Percentiles rank a stretch among this genome's conserved stretches.
phyloP scores from a whole-genome alignment of 257 asterid species.

The Nicotiana benthamiana region DNA sequence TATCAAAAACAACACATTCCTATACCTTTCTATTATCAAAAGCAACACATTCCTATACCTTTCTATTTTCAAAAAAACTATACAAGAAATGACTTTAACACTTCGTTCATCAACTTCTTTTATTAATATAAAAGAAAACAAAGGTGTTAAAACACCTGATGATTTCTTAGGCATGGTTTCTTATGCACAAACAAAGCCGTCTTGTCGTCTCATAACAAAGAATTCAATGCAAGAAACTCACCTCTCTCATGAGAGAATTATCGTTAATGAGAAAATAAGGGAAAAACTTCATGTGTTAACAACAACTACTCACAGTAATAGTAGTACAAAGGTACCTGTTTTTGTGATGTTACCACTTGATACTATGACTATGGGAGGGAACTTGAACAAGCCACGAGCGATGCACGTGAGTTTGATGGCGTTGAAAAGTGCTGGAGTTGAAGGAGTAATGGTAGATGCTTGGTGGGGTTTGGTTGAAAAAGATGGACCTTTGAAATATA shows the following conservation, averaged over 20 bases:
- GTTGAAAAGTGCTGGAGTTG: conserved; percentile 68
- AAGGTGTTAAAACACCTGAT: conserved; percentile 38
- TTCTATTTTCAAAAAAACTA: background rate
- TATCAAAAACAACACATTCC: conserved; percentile 23
- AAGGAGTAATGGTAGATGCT: conserved; percentile 91
- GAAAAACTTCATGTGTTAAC: conserved; percentile 49
- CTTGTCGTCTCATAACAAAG: conserved; percentile 36
- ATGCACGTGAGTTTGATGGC: conserved; percentile 88
- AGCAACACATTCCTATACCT: conserved; percentile 27
- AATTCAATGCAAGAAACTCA: conserved; percentile 42
- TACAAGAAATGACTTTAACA: conserved; percentile 51
- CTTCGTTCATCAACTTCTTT: conserved; percentile 68
- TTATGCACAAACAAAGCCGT: conserved; percentile 41
- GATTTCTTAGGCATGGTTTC: conserved; percentile 45
- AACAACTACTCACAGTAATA: conserved; percentile 25
- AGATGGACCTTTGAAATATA: conserved; percentile 72
- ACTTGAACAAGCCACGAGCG: conserved; percentile 57
- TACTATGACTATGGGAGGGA: conserved; percentile 56
- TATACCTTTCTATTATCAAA: conserved; percentile 12
- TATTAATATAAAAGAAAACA: conserved; percentile 42
- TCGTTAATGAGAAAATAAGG: conserved; percentile 18
- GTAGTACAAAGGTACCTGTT: conserved; percentile 53
- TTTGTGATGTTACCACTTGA: conserved; percentile 91
- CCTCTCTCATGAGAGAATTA: conserved; percentile 6
- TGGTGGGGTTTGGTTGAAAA: conserved; percentile 99